Conservation (phyloP, 2,329 filamentous ascomycete genomes). For the Penicillium sp. region DNA sequence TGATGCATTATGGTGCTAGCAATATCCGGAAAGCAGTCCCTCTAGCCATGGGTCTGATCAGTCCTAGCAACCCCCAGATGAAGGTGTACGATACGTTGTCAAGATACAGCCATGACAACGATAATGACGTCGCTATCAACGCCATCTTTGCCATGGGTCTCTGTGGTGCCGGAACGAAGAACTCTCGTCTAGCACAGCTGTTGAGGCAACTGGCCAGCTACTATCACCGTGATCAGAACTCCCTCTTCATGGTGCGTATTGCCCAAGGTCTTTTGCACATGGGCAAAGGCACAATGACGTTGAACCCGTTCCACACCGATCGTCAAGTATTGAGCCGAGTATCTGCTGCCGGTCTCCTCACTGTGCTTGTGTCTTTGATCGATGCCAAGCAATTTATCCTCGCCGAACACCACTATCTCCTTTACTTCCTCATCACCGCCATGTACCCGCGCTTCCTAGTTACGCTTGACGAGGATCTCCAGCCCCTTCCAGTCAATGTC, state of each 20-base stretch:
- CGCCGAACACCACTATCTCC: constrained; percentile 81
- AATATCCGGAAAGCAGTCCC: constrained; percentile 97
- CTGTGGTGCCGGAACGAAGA: constrained; percentile 95
- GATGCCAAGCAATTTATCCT: constrained; percentile 87
- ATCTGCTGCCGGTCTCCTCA: constrained; percentile 83
- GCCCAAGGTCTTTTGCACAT: constrained; percentile 97
- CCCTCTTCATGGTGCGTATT: constrained; percentile 98
- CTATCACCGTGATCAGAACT: constrained; percentile 95
- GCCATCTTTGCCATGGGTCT: constrained; percentile 99
- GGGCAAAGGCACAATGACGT: constrained; percentile 95
- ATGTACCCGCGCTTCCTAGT: constrained; percentile 98
- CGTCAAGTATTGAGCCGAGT: constrained; percentile 93
- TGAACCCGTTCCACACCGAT: constrained; percentile 99
- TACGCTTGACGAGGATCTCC: constrained; percentile 91
- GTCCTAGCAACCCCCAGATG: constrained; percentile 98
- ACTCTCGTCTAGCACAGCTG: constrained; percentile 91
- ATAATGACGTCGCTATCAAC: constrained; percentile 97
- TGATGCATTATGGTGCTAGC: constrained; percentile 98
- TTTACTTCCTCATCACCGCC: constrained; percentile 95
- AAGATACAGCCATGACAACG: constrained; percentile 96
- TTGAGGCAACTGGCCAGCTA: constrained; percentile 95
- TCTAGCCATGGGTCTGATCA: constrained; percentile 93
- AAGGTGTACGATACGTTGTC: constrained; percentile 99
- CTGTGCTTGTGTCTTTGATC: constrained; percentile 90
- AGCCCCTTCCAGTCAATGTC: constrained; percentile 93